phyloP scores from a whole-genome alignment of 306 rosid genomes.

The Pterocarpus macrocarpus region DNA sequence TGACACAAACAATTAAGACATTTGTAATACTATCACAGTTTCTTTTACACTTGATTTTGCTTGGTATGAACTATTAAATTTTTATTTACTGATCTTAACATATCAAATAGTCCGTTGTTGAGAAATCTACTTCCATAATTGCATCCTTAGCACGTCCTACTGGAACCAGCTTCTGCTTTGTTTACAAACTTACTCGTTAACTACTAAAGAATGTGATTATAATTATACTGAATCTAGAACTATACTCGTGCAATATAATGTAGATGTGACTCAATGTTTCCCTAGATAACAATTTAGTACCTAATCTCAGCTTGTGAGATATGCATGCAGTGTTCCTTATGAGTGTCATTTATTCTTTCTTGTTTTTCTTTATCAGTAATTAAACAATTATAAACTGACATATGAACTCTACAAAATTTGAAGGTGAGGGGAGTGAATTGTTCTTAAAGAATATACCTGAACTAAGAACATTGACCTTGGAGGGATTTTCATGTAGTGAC shows the following conservation, averaged over 20 bases:
- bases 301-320: not conserved
- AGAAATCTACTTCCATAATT: conserved; percentile 8
- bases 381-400: conserved; percentile 12
- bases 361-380: conserved; percentile 19
- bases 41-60: not conserved
- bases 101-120: not conserved
- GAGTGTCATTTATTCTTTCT: not conserved
- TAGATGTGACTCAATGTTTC: not conserved
- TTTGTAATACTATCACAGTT: not conserved
- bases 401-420: conserved; percentile 6
- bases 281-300: not conserved
- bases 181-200: not conserved
- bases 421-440: conserved; percentile 1
- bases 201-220: not conserved
- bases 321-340: not conserved
- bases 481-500: conserved; percentile 94
- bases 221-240: not conserved
- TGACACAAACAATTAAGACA: not conserved
- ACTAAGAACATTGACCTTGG: conserved; percentile 89
- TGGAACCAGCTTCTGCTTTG: not conserved
- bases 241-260: not conserved
- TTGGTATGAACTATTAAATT: not conserved
- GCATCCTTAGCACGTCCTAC: not conserved
- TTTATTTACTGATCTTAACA: not conserved
- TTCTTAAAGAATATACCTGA: conserved; percentile 58